These are phyloP conservation scores for Amanita inopinata DNA, from an alignment of 768 basidiomycete genomes.

Conservation along the genomic window DNA sequence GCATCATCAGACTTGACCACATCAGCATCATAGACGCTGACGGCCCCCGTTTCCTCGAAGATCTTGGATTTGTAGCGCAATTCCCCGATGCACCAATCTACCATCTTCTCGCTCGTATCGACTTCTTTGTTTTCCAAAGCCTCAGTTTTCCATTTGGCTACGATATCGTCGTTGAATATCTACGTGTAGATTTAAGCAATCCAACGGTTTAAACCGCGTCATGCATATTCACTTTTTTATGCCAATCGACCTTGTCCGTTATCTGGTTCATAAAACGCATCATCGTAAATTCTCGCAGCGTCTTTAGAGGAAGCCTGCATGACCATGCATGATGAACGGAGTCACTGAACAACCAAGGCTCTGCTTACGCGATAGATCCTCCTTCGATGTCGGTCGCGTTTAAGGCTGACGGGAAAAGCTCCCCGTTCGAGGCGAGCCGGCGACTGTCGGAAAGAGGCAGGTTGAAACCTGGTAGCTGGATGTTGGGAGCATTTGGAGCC, in stretches of 20 bases:
- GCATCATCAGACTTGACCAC: conserved; percentile 25
- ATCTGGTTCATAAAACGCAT: conserved; percentile 24
- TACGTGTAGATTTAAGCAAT: background rate
- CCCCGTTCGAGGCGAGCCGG: no score
- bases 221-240: conserved; percentile 20
- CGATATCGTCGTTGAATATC: conserved; percentile 3
- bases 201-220: no score
- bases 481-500: no score
- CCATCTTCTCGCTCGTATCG: conserved; percentile 18
- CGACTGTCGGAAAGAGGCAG: no score
- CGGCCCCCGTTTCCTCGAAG: conserved; percentile 2
- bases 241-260: conserved; percentile 26
- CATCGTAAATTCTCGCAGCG: conserved; percentile 25
- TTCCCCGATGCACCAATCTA: conserved; percentile 19
- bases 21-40: conserved; percentile 13
- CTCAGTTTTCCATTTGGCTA: background rate
- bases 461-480: no score
- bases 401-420: no score
- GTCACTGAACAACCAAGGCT: no score
- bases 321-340: no score
- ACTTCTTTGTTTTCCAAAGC: background rate
- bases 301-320: conserved; percentile 16
- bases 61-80: conserved; percentile 17
- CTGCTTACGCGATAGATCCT: no score
- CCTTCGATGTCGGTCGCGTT: no score